Evolutionary conservation across 495 filamentous ascomycete species (phyloP), one percentile per base, ranked within the genome.

Genomic region (Staphylotrichum tortipilum): DNA sequence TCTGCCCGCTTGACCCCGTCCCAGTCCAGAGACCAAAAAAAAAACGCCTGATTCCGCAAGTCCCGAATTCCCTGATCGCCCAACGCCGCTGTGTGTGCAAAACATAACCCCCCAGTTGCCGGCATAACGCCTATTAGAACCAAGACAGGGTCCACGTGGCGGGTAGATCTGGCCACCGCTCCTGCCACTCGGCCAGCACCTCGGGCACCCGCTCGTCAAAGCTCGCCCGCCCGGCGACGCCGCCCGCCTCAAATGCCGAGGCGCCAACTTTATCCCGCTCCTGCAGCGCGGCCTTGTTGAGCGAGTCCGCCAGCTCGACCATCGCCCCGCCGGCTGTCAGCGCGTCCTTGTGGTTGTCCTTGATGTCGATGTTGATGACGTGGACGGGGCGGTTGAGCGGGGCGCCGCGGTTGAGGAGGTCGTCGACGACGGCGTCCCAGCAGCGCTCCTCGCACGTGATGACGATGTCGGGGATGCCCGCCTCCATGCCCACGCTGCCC

Each of bases 401-500:
- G 0, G 83, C 79, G 10, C 89, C 90, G 53, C 94, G 79, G 53
- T 81, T 87, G 35, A 90, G 78, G 42, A 99, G 72, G 62, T 99
- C 89, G 55, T 99, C 94, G 7, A 99, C 78, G 36, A 99, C 92
- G 30, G 94, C 91, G 70, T 99, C 94, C 88, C 92, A 99, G 65
- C 94, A 99, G 38, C 91, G 77, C 66, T 99, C 94, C 64, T 99
- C 94, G 61, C 94, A 99, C 12, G 94, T 99, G 51, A 99, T 86
- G 49, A 99, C 90, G 3, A 97, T 72, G 61, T 99, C 94, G 2
- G 96, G 89, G 17, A 94, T 78, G 4, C 94, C 94, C 5, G 82
- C 87, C 63, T 97, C 89, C 15, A 86, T 85, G 11, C 92, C 92
- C n/a, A 72, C 52, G 45, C 77, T 78, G 7, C 88, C 88, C 58